A percentile compares a stretch with the other conserved stretches of the same genome.
phyloP scores from a whole-genome alignment of 2,329 filamentous ascomycete species.

The Neofusicoccum umdonicola region DNA sequence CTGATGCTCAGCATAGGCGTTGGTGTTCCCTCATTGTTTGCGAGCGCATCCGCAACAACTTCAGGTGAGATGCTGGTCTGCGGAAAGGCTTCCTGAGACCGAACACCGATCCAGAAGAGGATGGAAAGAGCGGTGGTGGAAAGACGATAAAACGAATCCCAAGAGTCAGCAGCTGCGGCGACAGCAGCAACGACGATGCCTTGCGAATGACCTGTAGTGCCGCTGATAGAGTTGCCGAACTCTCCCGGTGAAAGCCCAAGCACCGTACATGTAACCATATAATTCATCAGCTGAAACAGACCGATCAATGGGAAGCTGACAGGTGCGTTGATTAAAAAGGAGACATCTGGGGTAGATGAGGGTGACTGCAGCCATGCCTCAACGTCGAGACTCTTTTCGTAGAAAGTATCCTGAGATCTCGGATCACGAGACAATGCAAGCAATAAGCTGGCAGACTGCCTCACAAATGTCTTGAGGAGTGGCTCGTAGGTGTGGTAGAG shows the following conservation, averaged over 20 bases:
- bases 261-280: conserved; percentile 26
- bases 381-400: conserved; percentile 24
- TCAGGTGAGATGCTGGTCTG: conserved; percentile 20
- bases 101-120: conserved; percentile 38
- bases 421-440: neutral
- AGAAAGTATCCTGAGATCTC: neutral
- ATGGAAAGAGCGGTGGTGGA: conserved; percentile 29
- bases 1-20: conserved; percentile 33
- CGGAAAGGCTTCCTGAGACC: conserved; percentile 26
- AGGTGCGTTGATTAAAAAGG: conserved; percentile 37
- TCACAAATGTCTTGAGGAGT: neutral
- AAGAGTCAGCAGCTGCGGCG: conserved; percentile 32
- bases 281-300: conserved; percentile 32
- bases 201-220: conserved; percentile 39
- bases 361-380: conserved; percentile 28
- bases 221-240: conserved; percentile 26
- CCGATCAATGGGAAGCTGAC: conserved; percentile 43
- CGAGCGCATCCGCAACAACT: conserved; percentile 17
- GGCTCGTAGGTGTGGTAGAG: conserved; percentile 27
- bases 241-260: conserved; percentile 32
- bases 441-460: neutral
- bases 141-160: conserved; percentile 34
- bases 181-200: conserved; percentile 37
- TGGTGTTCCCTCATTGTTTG: conserved; percentile 27
- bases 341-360: conserved; percentile 27